These are phyloP conservation scores for Xylaria sp. DNA, from an alignment of 2,329 filamentous ascomycete species.

Conservation along the genomic window DNA sequence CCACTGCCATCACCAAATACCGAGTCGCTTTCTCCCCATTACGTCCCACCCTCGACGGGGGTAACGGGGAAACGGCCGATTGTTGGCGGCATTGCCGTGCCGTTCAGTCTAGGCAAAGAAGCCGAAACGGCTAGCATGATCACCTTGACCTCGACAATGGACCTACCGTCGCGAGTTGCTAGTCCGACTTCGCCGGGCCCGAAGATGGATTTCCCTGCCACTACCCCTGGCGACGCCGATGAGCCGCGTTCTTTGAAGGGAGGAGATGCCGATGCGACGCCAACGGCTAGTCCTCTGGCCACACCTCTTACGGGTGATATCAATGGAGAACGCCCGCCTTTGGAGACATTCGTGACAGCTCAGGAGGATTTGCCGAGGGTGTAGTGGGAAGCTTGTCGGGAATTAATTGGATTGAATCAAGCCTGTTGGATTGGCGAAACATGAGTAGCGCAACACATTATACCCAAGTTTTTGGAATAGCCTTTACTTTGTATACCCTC, in stretches of 20 bases:
- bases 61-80: slow-evolving; percentile 72
- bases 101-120: slow-evolving; percentile 74
- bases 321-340: slow-evolving; percentile 40
- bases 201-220: slow-evolving; percentile 26
- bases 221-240: slow-evolving; percentile 34
- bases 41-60: slow-evolving; percentile 59
- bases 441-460: slow-evolving; percentile 23
- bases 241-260: slow-evolving; percentile 33
- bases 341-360: slow-evolving; percentile 69
- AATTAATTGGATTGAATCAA: not conserved
- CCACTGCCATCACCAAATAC: slow-evolving; percentile 48
- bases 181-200: slow-evolving; percentile 48
- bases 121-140: slow-evolving; percentile 76
- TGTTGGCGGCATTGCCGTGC: slow-evolving; percentile 75
- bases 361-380: slow-evolving; percentile 55
- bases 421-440: not conserved
- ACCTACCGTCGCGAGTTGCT: slow-evolving; percentile 49
- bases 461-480: slow-evolving; percentile 32
- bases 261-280: slow-evolving; percentile 23
- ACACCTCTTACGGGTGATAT: slow-evolving; percentile 29
- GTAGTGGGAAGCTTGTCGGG: slow-evolving; percentile 6
- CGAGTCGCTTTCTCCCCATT: slow-evolving; percentile 47
- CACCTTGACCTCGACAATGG: slow-evolving; percentile 65
- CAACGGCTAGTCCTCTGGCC: slow-evolving; percentile 25
- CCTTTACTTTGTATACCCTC: slow-evolving; percentile 36